Percentiles rank a stretch among this genome's conserved stretches.
These are phyloP conservation scores for Penicillium roqueforti DNA, from an alignment of 495 filamentous ascomycete genomes.

Conservation along the genomic window DNA sequence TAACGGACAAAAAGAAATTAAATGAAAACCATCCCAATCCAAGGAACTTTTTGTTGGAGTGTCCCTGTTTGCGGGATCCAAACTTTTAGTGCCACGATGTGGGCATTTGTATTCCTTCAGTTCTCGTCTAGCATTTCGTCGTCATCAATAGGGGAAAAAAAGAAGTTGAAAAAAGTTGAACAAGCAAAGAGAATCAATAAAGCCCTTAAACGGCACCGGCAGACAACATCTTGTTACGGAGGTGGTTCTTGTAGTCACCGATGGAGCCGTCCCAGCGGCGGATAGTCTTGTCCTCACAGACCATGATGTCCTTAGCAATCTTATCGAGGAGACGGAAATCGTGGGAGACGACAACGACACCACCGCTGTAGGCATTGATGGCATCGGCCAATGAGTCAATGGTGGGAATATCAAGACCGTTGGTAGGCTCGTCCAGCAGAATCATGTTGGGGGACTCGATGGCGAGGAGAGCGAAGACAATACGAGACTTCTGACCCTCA, in stretches of 20 bases:
- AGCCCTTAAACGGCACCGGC: conserved; percentile 45
- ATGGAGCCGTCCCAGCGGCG: conserved; percentile 85
- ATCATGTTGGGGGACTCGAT: conserved; percentile 98
- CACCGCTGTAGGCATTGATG: conserved; percentile 92
- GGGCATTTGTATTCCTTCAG: conserved; percentile 27
- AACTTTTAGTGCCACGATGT: conserved; percentile 19
- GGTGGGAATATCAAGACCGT: conserved; percentile 98
- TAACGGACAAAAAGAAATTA: conserved; percentile 16
- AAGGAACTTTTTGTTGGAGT: conserved; percentile 10
- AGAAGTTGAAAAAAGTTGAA: conserved; percentile 6
- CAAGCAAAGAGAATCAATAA: conserved; percentile 7
- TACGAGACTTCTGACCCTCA: conserved; percentile 94
- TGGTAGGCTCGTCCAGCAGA: conserved; percentile 95
- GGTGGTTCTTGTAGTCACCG: conserved; percentile 93
- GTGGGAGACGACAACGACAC: conserved; percentile 97
- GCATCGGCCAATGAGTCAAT: conserved; percentile 97
- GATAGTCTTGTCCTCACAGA: conserved; percentile 95
- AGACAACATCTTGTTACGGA: conserved; percentile 92
- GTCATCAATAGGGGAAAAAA: conserved; percentile 25
- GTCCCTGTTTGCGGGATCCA: conserved; percentile 10
- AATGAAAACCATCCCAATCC: conserved; percentile 11
- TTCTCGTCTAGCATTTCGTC: conserved; percentile 47
- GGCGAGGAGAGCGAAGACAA: conserved; percentile 94
- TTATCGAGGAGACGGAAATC: conserved; percentile 98
- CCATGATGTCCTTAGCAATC: conserved; percentile 99